Evolutionary conservation across 352 stramenopile genomes (phyloP), one percentile per base, ranked within the genome.

Genomic region (Pythium brachiatum): DNA sequence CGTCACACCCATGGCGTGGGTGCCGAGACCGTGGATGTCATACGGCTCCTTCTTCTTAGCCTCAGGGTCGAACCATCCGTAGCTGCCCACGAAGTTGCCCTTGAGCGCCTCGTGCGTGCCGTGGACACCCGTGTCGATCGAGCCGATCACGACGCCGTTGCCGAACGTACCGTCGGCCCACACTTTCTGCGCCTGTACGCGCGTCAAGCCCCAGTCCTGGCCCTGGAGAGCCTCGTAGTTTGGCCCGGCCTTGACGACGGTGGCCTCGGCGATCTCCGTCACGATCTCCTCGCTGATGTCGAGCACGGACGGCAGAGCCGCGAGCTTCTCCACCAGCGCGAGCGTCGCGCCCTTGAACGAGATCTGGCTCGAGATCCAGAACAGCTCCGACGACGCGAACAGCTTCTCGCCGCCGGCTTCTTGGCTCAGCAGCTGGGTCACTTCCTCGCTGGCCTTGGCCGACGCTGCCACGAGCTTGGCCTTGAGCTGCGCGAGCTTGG

Each of bases 361-460:
- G 43, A 73, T 50, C 56, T 70, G 59, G 60, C 70, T 73, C 18
- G 51, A 48, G 65, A 75, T 70, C 69, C 69, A 75, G 47, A 73
- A 72, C 50, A 52, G 39, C 68, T 75, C 26, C 20, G 58, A 64
- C 25, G 36, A 50, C 21, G 47, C 18, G 47, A 61, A 73, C 34
- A 69, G 61, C 36, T 62, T n/a, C 12, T 44, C 27, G 43, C 59
- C 47, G 31, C 31, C 51, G 0, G 44, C 46, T 20, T 70, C 62
- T 9, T 61, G 25, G 18, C 15, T 23, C 15, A 71, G 36, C 20
- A 62, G 23, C 62, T 68, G 60, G 25, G 52, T 54, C 12, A 71
- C 48, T 2, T 56, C 39, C 15, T 5, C 34, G 29, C 41, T 59
- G 25, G 43, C 53, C 53, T 20, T 26, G 9, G 23, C 29, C 8